phyloP scores from a whole-genome alignment of 495 filamentous ascomycete genomes.

The Umbilicaria muhlenbergii region DNA sequence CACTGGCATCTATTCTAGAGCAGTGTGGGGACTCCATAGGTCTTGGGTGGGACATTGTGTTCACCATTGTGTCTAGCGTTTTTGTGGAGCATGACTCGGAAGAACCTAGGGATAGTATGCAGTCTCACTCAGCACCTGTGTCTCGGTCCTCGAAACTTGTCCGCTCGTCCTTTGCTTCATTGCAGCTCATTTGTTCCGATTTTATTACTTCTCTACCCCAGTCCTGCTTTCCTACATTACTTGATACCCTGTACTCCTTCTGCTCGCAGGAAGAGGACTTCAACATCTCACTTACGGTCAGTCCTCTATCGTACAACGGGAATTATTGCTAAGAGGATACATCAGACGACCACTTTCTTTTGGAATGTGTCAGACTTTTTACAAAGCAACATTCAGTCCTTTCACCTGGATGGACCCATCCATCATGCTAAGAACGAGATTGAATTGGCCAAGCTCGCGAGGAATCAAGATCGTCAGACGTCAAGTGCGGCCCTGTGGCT shows the following conservation, averaged over 20 bases:
- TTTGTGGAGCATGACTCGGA: slow-evolving; percentile 34
- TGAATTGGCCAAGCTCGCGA: slow-evolving; percentile 20
- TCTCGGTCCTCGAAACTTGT: slow-evolving; percentile 60
- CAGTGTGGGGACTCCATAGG: slow-evolving; percentile 73
- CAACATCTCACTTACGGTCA: slow-evolving; percentile 82
- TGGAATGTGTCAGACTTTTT: slow-evolving; percentile 90
- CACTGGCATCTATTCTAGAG: slow-evolving; percentile 67
- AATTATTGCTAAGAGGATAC: slow-evolving; percentile 11
- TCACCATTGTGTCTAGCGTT: slow-evolving; percentile 71
- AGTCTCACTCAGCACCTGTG: slow-evolving; percentile 15
- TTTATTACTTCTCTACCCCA: slow-evolving; percentile 70
- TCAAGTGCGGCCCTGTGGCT: slow-evolving; percentile 56
- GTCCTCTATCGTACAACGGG: slow-evolving; percentile 1
- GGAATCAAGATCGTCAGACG: slow-evolving; percentile 21
- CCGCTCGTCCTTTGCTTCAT: slow-evolving; percentile 67
- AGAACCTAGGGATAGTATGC: slow-evolving; percentile 13
- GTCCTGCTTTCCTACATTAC: slow-evolving; percentile 61
- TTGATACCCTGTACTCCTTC: slow-evolving; percentile 81
- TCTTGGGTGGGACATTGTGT: slow-evolving; percentile 70
- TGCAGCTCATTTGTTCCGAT: slow-evolving; percentile 89
- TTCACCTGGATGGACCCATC: slow-evolving; percentile 28
- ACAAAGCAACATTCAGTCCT: slow-evolving; percentile 28
- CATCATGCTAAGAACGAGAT: slow-evolving; percentile 26
- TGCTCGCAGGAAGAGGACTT: slow-evolving; percentile 77
- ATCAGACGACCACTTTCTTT: slow-evolving; percentile 75